A percentile compares a stretch with the other conserved stretches of the same genome.
Conservation (phyloP, 2,329 filamentous ascomycete genomes). For the Waltergamsia citrina region DNA sequence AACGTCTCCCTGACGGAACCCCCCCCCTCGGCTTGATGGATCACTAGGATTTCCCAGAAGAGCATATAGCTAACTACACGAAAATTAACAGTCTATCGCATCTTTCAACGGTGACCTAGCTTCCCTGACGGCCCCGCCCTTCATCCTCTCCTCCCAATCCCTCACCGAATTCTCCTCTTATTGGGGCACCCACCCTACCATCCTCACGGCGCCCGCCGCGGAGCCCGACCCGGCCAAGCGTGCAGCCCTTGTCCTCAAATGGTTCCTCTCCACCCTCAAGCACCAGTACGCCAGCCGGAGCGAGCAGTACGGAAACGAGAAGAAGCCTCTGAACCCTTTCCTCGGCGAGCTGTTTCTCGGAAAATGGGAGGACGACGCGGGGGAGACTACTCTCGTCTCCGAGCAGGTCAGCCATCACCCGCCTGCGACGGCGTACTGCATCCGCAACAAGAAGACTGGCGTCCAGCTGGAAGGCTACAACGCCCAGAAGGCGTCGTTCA, state of each 20-base stretch:
- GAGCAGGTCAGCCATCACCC: slow-evolving; percentile 96
- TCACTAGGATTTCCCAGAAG: not conserved
- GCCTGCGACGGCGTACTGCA: slow-evolving; percentile 88
- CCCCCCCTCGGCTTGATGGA: no score
- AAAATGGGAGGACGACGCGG: slow-evolving; percentile 75
- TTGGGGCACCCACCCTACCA: slow-evolving; percentile 68
- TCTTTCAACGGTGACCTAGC: slow-evolving; percentile 77
- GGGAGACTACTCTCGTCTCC: slow-evolving; percentile 77
- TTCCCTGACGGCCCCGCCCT: slow-evolving; percentile 71
- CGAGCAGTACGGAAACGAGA: slow-evolving; percentile 79
- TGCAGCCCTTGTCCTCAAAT: slow-evolving; percentile 81
- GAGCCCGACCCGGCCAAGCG: slow-evolving; percentile 76
- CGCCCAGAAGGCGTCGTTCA: slow-evolving; percentile 92
- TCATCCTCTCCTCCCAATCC: slow-evolving; percentile 71
- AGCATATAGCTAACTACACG: not conserved
- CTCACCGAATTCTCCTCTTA: slow-evolving; percentile 75
- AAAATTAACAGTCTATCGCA: slow-evolving; percentile 51
- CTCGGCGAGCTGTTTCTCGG: slow-evolving; percentile 90
- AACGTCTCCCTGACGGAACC: no score
- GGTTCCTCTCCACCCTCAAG: slow-evolving; percentile 90
- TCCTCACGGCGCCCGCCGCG: slow-evolving; percentile 74
- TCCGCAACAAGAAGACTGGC: slow-evolving; percentile 77
- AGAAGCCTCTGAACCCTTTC: slow-evolving; percentile 97
- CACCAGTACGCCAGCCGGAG: slow-evolving; percentile 70
- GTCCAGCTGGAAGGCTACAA: slow-evolving; percentile 82